These are phyloP conservation scores for Stenogyne calaminthoides DNA, from an alignment of 305 asterid genomes.

Conservation along the genomic window DNA sequence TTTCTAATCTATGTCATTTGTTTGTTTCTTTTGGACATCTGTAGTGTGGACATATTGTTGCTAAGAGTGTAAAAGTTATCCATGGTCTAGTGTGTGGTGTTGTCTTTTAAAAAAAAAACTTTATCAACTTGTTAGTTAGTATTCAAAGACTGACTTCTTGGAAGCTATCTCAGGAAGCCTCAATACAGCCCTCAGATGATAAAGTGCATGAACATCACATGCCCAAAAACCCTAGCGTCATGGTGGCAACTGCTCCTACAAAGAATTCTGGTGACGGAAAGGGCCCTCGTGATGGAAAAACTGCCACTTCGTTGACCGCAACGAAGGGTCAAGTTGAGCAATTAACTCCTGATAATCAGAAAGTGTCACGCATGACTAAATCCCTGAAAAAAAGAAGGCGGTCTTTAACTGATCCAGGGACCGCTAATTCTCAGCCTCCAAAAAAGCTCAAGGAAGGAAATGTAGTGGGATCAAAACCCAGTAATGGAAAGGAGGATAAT, in stretches of 20 bases:
- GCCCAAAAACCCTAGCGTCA: slow-evolving; percentile 25
- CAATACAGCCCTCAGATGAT: slow-evolving; percentile 37
- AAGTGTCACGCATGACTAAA: slow-evolving; percentile 27
- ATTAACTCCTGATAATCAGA: slow-evolving; percentile 31
- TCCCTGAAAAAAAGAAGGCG: slow-evolving; percentile 31
- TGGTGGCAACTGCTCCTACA: slow-evolving; percentile 29
- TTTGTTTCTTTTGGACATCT: not conserved
- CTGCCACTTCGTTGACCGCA: slow-evolving; percentile 22
- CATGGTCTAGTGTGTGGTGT: slow-evolving; percentile 1
- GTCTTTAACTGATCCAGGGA: slow-evolving; percentile 23
- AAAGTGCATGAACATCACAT: slow-evolving; percentile 31
- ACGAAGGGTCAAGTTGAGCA: slow-evolving; percentile 39
- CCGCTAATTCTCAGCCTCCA: slow-evolving; percentile 31
- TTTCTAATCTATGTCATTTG: not conserved
- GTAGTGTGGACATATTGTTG: not conserved
- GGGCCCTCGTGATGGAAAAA: slow-evolving; percentile 31
- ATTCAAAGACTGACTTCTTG: slow-evolving; percentile 23
- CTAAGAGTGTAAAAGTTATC: not conserved
- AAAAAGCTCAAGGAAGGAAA: slow-evolving; percentile 43
- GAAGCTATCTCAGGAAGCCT: slow-evolving; percentile 47
- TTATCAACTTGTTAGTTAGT: slow-evolving; percentile 6
- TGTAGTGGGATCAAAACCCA: slow-evolving; percentile 21
- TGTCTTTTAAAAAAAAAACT: not conserved
- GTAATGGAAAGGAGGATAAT: slow-evolving; percentile 32
- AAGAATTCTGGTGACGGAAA: slow-evolving; percentile 33